Evolutionary conservation across 805 yeast genomes (phyloP), one percentile per base, ranked within the genome.

Genomic region (Starmerella floricola): DNA sequence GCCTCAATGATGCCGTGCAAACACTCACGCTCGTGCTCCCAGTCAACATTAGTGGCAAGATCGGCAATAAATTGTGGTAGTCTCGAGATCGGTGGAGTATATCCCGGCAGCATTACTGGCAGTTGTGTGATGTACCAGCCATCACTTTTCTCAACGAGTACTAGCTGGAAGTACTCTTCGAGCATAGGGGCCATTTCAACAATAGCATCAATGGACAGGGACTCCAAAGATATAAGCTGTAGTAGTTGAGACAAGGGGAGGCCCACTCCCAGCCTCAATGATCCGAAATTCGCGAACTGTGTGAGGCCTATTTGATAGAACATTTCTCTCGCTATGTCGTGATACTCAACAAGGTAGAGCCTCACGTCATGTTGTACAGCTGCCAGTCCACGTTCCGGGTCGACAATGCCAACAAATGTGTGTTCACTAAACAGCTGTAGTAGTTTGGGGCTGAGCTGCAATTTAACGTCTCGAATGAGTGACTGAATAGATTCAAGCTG

Each of bases 321-420:
- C 42, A 85, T 65, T 47, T 82, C 84, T 46, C 63, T 61, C 23
- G 78, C 66, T 1, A 83, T 57, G 0, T 81, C 69, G 0, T 79
- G 84, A 59, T 85, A 91, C 59, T 88, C 95, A 16, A 88, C 75
- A 19, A 91, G 61, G 56, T 72, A 79, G 12, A 91, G 64, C 44
- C 76, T 75, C 8, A 86, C 79, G 52, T 79, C 95, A 55, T 77
- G 72, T 57, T 91, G 98, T 34, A 88, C 66, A n/a, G 94, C 80
- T 12, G 81, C 78, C 17, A 88, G 63, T 34, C 96, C 64, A 47
- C 74, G 71, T 11, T 61, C 55, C 10, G 71, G 71, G 56, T 88
- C 97, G 2, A 83, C 87, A 3, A 88, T 62, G 0, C 98, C 98
- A 8, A 91, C 79, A 55, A 71, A 83, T 0, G 79, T 73, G 38